Conservation (phyloP, 2,329 filamentous ascomycete species). For the Aspergillus piperis region DNA sequence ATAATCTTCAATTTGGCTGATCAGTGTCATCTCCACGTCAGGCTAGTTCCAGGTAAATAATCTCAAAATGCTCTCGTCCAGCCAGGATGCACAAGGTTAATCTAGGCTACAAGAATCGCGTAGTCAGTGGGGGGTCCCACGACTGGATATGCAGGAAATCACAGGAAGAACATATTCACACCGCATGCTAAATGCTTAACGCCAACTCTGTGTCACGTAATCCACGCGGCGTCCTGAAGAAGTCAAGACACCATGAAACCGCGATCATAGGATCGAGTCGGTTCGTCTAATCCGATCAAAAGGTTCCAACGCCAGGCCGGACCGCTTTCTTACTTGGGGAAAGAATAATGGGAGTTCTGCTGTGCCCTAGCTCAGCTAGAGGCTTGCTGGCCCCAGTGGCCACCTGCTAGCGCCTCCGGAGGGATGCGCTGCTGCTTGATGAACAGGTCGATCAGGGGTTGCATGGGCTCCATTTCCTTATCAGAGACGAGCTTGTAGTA, state of each 20-base stretch:
- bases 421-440: slow-evolving; percentile 85
- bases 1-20: slow-evolving; percentile 10
- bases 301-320: slow-evolving; percentile 39
- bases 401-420: slow-evolving; percentile 55
- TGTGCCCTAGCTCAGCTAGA: slow-evolving; percentile 31
- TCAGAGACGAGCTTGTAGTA: slow-evolving; percentile 82
- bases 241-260: slow-evolving; percentile 19
- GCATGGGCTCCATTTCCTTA: slow-evolving; percentile 93
- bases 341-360: slow-evolving; percentile 4
- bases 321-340: slow-evolving; percentile 25
- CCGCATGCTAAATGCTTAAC: slow-evolving; percentile 41
- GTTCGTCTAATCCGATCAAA: slow-evolving; percentile 26
- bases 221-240: slow-evolving; percentile 18
- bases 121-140: slow-evolving; percentile 2
- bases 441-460: slow-evolving; percentile 90
- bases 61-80: slow-evolving; percentile 12
- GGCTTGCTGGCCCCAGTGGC: slow-evolving; percentile 45
- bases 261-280: slow-evolving; percentile 6
- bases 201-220: slow-evolving; percentile 27
- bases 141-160: slow-evolving; percentile 20
- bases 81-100: slow-evolving; percentile 16
- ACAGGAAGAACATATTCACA: slow-evolving; percentile 31
- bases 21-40: slow-evolving; percentile 15
- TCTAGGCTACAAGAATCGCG: slow-evolving; percentile 13
- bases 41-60: slow-evolving; percentile 7